Base-by-base conservation (phyloP, 1,284 basidiomycete species). In the Trichosporon coremiiforme region DNA sequence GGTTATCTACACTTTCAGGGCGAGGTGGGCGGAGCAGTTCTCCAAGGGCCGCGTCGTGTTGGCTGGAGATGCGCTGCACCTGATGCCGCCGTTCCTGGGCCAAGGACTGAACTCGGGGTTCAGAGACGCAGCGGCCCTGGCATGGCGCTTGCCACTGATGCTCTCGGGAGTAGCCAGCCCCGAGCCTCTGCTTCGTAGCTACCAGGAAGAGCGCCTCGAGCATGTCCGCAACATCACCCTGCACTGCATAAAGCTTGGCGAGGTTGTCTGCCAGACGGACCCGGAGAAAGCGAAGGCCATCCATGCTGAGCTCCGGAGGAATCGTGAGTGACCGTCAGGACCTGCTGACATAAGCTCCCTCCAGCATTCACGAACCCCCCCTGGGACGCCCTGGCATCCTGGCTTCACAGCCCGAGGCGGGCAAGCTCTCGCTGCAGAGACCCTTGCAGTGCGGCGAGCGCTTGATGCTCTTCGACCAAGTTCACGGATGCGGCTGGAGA, bases 11-110 rank as follows among this genome's bases (percentile, higher is more conserved):
- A 74, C 71, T 0, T 75, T 75, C 66, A 68, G 68, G 15, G 73
- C 74, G 4, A 68, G 74, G 13, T 74, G 74, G 72, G 71, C 70
- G 0, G 65, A 74, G 65, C 66, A 75, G 36, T 72, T 74, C 63
- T 65, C 20, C 66, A 72, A 73, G 36, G 70, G 65, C 29, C 71
- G 74, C 3, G 69, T 74, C 10, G 35, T 67, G 4, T 67, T 74
- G 0, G 74, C 71, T 4, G 71, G 71, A 20, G 71, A 75, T 62
- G 50, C 72, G 10, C 63, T 72, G 41, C 74, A 74, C 64, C 71
- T 71, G 6, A 75, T 75, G 74, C 73, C 74, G 1, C 74, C 74
- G 7, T 75, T 75, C 66, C 74, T 75, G 57, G 74, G 74, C 10
- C 74, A 75, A 62, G 74, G 74, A 17, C 66, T 75, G 25, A 75